A percentile compares a stretch with the other conserved stretches of the same genome.
Conservation (phyloP, 2,329 filamentous ascomycete species). For the Chalaropsis ovoidea region DNA sequence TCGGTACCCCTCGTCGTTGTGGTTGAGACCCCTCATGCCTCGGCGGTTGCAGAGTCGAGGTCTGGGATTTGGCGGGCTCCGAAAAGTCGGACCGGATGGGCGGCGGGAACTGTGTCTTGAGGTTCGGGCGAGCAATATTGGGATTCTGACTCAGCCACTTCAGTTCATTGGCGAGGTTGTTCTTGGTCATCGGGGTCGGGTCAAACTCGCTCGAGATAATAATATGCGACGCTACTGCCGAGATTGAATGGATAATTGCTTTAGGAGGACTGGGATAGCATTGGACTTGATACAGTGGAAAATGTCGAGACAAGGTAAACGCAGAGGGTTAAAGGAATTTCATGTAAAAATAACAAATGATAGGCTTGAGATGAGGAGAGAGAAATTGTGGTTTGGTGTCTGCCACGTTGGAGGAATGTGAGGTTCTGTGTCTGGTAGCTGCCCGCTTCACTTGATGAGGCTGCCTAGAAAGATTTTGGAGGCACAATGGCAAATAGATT, state of each 20-base stretch:
- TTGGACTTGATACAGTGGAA: background rate
- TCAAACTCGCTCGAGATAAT: background rate
- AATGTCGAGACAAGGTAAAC: background rate
- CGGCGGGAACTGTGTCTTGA: constrained; percentile 34
- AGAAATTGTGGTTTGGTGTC: background rate
- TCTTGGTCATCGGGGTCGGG: constrained; percentile 49
- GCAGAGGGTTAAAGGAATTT: background rate
- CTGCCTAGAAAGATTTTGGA: constrained; percentile 8
- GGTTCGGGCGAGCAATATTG: constrained; percentile 35
- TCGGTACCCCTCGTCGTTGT: constrained; percentile 20
- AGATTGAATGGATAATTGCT: background rate
- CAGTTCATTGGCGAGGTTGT: constrained; percentile 49
- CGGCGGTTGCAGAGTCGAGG: constrained; percentile 10
- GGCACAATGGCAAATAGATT: constrained; percentile 4
- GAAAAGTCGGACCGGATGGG: constrained; percentile 28
- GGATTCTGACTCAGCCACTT: constrained; percentile 47
- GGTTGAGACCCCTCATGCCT: background rate
- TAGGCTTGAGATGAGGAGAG: background rate
- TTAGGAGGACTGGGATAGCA: background rate
- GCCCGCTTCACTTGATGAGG: background rate
- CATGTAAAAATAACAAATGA: background rate
- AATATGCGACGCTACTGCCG: background rate
- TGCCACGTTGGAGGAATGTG: background rate
- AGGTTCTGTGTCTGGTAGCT: background rate
- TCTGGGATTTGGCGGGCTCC: constrained; percentile 20